A percentile compares a stretch with the other conserved stretches of the same genome.
Evolutionary conservation across 371 early-diverging fungal genomes (phyloP).

Genomic region (Apophysomyces sp.): DNA sequence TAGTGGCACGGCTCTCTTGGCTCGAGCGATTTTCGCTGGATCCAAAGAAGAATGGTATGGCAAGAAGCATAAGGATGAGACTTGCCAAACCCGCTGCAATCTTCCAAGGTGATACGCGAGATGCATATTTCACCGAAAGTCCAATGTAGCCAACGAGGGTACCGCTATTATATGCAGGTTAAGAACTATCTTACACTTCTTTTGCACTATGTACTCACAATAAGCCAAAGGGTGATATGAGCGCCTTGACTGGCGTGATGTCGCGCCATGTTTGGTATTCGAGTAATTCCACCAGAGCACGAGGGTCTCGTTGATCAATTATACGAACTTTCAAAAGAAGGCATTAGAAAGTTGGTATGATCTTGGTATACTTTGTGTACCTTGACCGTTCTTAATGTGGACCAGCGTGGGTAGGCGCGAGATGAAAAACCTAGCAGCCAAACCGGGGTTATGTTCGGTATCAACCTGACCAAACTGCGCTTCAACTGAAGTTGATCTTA

Average conservation of each 20-base stretch:
- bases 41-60: slow-evolving; percentile 13
- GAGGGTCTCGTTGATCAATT: slow-evolving; percentile 13
- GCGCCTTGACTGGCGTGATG: slow-evolving; percentile 25
- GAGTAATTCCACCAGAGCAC: slow-evolving; percentile 19
- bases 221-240: slow-evolving; percentile 39
- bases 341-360: neutral
- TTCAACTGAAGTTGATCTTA: slow-evolving; percentile 12
- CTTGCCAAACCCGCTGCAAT: slow-evolving; percentile 23
- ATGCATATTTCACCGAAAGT: slow-evolving; percentile 28
- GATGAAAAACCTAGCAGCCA: slow-evolving; percentile 48
- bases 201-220: slow-evolving; percentile 26
- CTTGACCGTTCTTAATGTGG: slow-evolving; percentile 42
- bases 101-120: slow-evolving; percentile 29
- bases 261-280: slow-evolving; percentile 32
- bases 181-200: neutral
- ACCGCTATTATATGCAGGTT: too few species aligned
- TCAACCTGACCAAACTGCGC: slow-evolving; percentile 38
- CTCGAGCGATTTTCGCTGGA: neutral
- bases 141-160: slow-evolving; percentile 29
- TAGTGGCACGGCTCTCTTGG: neutral
- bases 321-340: neutral
- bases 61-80: slow-evolving; percentile 17
- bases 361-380: slow-evolving; percentile 6
- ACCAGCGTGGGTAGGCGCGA: slow-evolving; percentile 44
- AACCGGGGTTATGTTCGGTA: slow-evolving; percentile 35